These are phyloP conservation scores for Nannizziopsis arthrosporioides DNA, from an alignment of 2,329 filamentous ascomycete genomes.

Conservation along the genomic window DNA sequence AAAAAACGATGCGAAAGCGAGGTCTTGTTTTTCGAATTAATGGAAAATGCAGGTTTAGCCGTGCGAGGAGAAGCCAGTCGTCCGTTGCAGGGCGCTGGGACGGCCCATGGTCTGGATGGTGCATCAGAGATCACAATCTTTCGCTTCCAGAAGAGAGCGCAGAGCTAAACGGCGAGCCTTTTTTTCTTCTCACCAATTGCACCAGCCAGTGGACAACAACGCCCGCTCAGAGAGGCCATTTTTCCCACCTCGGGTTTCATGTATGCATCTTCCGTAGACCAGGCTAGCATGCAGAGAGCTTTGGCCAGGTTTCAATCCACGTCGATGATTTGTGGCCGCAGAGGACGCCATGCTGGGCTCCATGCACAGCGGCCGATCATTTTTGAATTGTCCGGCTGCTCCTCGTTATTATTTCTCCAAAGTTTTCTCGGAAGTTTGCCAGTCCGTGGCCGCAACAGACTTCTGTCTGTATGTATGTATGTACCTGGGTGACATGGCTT, in stretches of 20 bases:
- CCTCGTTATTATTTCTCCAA: background rate
- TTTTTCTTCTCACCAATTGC: no score
- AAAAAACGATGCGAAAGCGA: slow-evolving; percentile 59
- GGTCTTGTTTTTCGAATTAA: slow-evolving; percentile 53
- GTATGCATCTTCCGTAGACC: background rate
- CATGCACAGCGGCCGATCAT: background rate
- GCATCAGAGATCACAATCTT: slow-evolving; percentile 31
- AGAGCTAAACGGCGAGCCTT: no score
- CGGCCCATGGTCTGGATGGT: slow-evolving; percentile 20
- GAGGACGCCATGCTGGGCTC: background rate
- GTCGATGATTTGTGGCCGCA: background rate
- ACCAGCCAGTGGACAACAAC: no score
- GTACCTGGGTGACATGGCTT: background rate
- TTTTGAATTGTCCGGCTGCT: background rate
- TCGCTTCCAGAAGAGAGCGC: slow-evolving; percentile 18
- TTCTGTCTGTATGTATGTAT: no score
- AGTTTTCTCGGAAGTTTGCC: background rate
- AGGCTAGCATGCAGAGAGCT: background rate
- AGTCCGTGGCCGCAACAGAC: background rate
- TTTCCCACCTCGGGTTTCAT: background rate
- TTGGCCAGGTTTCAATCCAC: background rate
- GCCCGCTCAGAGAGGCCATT: background rate
- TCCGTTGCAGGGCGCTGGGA: slow-evolving; percentile 24
- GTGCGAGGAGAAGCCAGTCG: slow-evolving; percentile 24
- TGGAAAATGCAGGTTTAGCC: slow-evolving; percentile 32